Conservation (phyloP, 495 filamentous ascomycete genomes). For the Aspergillus hancockii region DNA sequence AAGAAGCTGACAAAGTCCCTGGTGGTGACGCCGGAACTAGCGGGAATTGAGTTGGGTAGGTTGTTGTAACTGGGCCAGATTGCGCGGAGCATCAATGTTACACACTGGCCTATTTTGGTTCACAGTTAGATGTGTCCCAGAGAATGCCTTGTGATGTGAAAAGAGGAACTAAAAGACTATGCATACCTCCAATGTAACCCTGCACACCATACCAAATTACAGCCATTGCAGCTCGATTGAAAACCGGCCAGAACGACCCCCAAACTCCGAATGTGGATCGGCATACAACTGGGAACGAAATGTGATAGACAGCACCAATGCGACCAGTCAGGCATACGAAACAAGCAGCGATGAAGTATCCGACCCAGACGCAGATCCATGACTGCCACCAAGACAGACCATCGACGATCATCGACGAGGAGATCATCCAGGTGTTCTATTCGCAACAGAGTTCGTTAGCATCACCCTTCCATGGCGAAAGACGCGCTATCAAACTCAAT, state of each 20-base stretch:
- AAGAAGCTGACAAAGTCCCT: constrained; percentile 78
- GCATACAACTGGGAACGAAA: constrained; percentile 79
- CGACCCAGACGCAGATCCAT: constrained; percentile 86
- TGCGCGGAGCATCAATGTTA: constrained; percentile 77
- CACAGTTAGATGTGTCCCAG: constrained; percentile 6
- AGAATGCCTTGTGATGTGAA: background rate
- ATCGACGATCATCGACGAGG: constrained; percentile 73
- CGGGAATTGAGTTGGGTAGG: constrained; percentile 68
- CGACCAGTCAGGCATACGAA: constrained; percentile 81
- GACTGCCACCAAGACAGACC: constrained; percentile 95
- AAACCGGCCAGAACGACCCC: constrained; percentile 86
- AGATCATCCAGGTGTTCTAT: constrained; percentile 96
- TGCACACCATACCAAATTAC: constrained; percentile 78
- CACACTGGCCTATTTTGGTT: constrained; percentile 57
- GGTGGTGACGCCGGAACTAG: constrained; percentile 70
- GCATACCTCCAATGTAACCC: constrained; percentile 73
- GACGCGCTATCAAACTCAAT: constrained; percentile 8
- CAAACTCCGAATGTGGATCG: constrained; percentile 83
- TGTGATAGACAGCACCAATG: constrained; percentile 88
- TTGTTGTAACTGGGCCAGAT: constrained; percentile 73
- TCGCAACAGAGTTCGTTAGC: background rate
- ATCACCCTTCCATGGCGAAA: background rate
- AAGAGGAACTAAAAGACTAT: background rate
- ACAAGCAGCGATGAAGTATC: constrained; percentile 72
- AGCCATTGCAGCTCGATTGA: constrained; percentile 89